A percentile compares a stretch with the other conserved stretches of the same genome.
These are phyloP conservation scores for Plenodomus tracheiphilus DNA, from an alignment of 2,329 filamentous ascomycete species.

Conservation along the genomic window DNA sequence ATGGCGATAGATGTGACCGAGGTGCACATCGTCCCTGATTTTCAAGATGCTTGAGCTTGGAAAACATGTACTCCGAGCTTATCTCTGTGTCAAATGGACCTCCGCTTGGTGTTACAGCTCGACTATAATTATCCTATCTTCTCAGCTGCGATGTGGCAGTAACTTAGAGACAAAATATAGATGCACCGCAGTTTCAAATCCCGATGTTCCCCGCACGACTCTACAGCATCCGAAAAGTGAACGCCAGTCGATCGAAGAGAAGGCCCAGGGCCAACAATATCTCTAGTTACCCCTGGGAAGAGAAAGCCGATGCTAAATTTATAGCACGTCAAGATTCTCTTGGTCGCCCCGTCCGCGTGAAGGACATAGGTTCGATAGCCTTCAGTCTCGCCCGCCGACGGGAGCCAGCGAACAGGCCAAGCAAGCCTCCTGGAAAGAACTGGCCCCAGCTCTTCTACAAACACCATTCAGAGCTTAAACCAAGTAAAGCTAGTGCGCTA, in stretches of 20 bases:
- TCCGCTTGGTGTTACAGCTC: no score
- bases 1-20: no score
- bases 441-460: slow-evolving; percentile 17
- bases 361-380: slow-evolving; percentile 22
- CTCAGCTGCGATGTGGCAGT: no score
- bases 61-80: no score
- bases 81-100: no score
- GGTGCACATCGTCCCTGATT: no score
- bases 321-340: slow-evolving; percentile 18
- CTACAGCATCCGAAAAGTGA: slow-evolving; percentile 17
- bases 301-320: slow-evolving; percentile 28
- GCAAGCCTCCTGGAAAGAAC: slow-evolving; percentile 19
- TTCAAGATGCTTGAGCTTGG: no score
- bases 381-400: slow-evolving; percentile 13
- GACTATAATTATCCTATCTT: no score
- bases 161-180: no score
- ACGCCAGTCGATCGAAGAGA: slow-evolving; percentile 28
- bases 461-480: slow-evolving; percentile 16
- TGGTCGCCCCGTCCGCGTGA: slow-evolving; percentile 19
- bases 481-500: slow-evolving; percentile 15
- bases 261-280: slow-evolving; percentile 28
- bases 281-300: slow-evolving; percentile 14
- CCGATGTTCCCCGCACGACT: no score
- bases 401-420: slow-evolving; percentile 5
- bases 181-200: no score